Evolutionary conservation across 2,329 filamentous ascomycete genomes (phyloP).

Genomic region (Arthrobotrys entomopaga): DNA sequence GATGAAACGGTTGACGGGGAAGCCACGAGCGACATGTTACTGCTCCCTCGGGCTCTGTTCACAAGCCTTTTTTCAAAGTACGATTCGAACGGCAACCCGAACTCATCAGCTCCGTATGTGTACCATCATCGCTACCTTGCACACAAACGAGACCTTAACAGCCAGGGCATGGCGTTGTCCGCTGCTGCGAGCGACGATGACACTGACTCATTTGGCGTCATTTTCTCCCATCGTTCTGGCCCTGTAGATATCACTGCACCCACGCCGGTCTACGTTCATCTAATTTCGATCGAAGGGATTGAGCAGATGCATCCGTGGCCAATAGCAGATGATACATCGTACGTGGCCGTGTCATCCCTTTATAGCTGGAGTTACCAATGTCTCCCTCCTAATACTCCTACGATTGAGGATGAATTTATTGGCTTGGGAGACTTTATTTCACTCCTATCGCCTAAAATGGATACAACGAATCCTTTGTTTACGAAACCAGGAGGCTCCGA

Average conservation of each 20-base stretch:
- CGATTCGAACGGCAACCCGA: constrained; percentile 22
- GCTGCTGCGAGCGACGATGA: constrained; percentile 59
- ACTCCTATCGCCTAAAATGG: not conserved
- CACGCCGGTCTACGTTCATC: constrained; percentile 60
- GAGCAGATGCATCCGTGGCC: constrained; percentile 59
- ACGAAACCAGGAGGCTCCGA: not conserved
- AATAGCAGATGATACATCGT: constrained; percentile 5
- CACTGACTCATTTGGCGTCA: constrained; percentile 60
- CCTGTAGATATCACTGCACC: constrained; percentile 59
- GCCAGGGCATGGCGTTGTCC: constrained; percentile 61
- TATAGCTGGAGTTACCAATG: constrained; percentile 63
- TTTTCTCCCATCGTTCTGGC: constrained; percentile 62
- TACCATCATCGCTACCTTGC: constrained; percentile 59
- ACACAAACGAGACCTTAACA: constrained; percentile 64
- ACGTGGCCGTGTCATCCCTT: constrained; percentile 62
- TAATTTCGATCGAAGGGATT: constrained; percentile 62
- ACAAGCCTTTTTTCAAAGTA: constrained; percentile 57
- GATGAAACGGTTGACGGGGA: constrained; percentile 16
- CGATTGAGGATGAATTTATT: not conserved
- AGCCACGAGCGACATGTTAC: constrained; percentile 60
- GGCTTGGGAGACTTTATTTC: not conserved
- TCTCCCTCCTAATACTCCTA: constrained; percentile 59
- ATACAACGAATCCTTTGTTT: constrained; percentile 18
- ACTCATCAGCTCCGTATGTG: constrained; percentile 53
- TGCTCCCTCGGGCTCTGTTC: constrained; percentile 59